Base-by-base conservation (phyloP, 2,329 filamentous ascomycete genomes). In the Diatrype stigma region DNA sequence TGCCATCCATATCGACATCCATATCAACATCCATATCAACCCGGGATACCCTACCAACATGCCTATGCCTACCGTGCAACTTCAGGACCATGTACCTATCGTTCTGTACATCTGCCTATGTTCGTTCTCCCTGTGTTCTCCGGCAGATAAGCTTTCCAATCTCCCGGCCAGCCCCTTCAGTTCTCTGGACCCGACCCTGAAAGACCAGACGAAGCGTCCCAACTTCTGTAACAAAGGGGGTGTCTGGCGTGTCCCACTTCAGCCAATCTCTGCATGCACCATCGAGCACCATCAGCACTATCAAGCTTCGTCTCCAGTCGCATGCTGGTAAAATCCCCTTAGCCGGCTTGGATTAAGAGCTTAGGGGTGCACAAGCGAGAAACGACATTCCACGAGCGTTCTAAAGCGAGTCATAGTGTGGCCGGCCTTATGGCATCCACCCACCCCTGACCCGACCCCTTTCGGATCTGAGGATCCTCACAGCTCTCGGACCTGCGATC, bases 151-250 rank as follows among this genome's bases (percentile, higher is more conserved):
- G 38, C 42, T 44, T 28, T 42, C n/a, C 32, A 14, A 30, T 37
- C 45, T 48, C 54, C 47, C 48, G 46, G 45, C 49, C 51, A n/a
- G 19, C 46, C 40, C 21, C 49, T 48, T n/a, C n/a, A 32, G 17
- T 37, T 40, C 32, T 38, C 26, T 26, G 32, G 37, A 44, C n/a
- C 26, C 21, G 40, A 49, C 34, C 34, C 45, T 40, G 46, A 53
- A 17, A 47, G 46, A 53, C 53, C 48, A 47, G 53, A 54, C 52
- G 51, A 52, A 53, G 51, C 51, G 54, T 52, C 19, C 30, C 22
- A 22, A 38, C 2, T 23, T 28, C 40, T 42, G 40, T 42, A 42
- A 42, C 40, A 42, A 42, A 42, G 40, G 40, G 40, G 34, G 12
- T 16, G 40, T n/a, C 40, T 23, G 21, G 21, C 40, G 22, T 19